Conservation (phyloP, 2,329 filamentous ascomycete species). For the Fusarium algeriense region DNA sequence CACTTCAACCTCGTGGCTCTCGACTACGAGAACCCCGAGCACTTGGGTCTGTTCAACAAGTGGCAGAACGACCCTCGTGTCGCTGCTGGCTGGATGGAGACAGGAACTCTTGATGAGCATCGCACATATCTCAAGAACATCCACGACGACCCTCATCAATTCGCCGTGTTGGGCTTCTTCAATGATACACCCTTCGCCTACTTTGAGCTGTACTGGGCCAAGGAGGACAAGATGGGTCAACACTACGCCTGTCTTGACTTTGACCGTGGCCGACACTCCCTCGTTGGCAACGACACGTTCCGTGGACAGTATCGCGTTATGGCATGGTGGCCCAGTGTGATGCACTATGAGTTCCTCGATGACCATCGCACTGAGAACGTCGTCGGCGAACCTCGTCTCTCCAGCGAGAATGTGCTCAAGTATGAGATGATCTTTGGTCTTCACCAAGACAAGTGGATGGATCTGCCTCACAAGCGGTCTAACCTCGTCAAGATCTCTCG, state of each 20-base stretch:
- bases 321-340: constrained; percentile 71
- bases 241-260: constrained; percentile 68
- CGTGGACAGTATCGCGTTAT: constrained; percentile 70
- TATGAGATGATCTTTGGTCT: constrained; percentile 82
- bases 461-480: constrained; percentile 78
- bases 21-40: constrained; percentile 70
- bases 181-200: constrained; percentile 79
- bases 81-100: constrained; percentile 81
- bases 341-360: constrained; percentile 73
- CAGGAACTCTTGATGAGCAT: constrained; percentile 78
- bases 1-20: constrained; percentile 79
- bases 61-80: constrained; percentile 88
- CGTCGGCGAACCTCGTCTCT: constrained; percentile 78
- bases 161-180: constrained; percentile 76
- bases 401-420: constrained; percentile 74
- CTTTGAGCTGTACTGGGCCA: constrained; percentile 72
- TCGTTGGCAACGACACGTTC: constrained; percentile 70
- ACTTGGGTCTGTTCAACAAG: constrained; percentile 76
- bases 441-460: constrained; percentile 77
- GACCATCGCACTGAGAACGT: constrained; percentile 68
- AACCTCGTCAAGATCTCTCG: constrained; percentile 73
- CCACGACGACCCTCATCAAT: constrained; percentile 76
- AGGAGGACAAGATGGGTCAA: constrained; percentile 69
- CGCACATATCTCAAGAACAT: constrained; percentile 74
- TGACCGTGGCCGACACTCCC: constrained; percentile 69